Base-by-base conservation (phyloP, 2,329 filamentous ascomycete species). In the Aphanoascus verrucosus region DNA sequence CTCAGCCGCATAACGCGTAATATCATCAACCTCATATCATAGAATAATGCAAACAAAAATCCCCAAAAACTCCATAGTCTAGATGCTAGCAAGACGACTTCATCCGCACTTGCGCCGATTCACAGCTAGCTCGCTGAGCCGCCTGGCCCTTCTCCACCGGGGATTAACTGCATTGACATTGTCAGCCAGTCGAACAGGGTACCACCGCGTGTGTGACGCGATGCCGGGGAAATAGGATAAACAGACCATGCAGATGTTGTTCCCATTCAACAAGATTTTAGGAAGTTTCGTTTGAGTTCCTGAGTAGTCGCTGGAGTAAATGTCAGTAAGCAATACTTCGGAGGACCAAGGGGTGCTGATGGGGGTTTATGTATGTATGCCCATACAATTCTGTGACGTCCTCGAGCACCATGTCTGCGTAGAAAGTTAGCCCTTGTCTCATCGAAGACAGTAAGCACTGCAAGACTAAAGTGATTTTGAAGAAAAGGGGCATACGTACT, bases 191-290 rank as follows among this genome's bases (percentile, higher is more conserved):
- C 15, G 42, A 28, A 28, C 23, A 7, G 23, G 23, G 7, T 7
- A 28, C 23, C 7, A 28, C 7, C 7, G 23, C 23, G 23, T 14
- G 4, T 34, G 11, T 35, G 20, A n/a, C 56, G 37, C n/a, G 53
- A 38, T 48, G 49, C 14, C 46, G 11, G 17, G 23, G 9, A 17
- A n/a, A 31, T 23, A 17, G 11, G 9, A 19, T 19, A n/a, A 5
- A 50, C 77, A 53, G 79, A 95, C 93, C 93, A 98, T 98, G 86
- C 91, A 97, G 59, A 98, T 88, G 65, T 97, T 97, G 74, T 98
- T 98, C 54, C 93, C 93, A 65, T 98, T 98, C 38, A 98, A 75
- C 41, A 98, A 74, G 57, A 98, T 95, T 77, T 97, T 97, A 49
- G 89, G 80, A 40, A 98, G 80, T 70, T 94, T 94, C 44, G 83